Percentiles rank a stretch among this genome's conserved stretches.
Evolutionary conservation across 164 flowering plant species (phyloP).

Genomic region (Umbellularia californica): DNA sequence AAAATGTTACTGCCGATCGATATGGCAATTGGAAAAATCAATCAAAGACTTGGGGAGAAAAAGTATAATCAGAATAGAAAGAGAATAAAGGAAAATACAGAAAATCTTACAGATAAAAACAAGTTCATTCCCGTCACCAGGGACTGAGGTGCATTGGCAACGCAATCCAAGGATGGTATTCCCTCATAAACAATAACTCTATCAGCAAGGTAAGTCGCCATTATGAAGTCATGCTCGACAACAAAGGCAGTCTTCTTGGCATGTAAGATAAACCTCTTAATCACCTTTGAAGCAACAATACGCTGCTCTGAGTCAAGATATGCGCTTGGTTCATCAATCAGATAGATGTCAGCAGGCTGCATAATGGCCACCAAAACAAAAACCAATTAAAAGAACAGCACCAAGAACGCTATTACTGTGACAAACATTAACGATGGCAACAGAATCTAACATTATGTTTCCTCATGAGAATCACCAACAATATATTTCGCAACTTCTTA

Average conservation of each 20-base stretch:
- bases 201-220: conserved; percentile 98
- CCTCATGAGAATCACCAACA: background rate
- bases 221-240: conserved; percentile 97
- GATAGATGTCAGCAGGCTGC: conserved; percentile 98
- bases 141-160: conserved; percentile 89
- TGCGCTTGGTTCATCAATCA: conserved; percentile 98
- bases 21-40: no score
- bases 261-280: conserved; percentile 94
- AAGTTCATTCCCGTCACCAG: conserved; percentile 97
- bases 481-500: no score
- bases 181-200: conserved; percentile 95
- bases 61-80: no score
- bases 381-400: background rate
- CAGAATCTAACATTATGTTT: background rate
- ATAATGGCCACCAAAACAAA: conserved; percentile 5
- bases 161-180: conserved; percentile 75
- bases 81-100: background rate
- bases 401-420: background rate
- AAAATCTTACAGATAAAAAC: conserved; percentile 81
- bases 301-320: conserved; percentile 99
- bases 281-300: conserved; percentile 96
- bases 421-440: background rate
- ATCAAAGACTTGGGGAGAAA: no score
- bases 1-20: no score
- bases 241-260: conserved; percentile 98